Conservation (phyloP, 805 yeast genomes). For the Ascoidea tarda region DNA sequence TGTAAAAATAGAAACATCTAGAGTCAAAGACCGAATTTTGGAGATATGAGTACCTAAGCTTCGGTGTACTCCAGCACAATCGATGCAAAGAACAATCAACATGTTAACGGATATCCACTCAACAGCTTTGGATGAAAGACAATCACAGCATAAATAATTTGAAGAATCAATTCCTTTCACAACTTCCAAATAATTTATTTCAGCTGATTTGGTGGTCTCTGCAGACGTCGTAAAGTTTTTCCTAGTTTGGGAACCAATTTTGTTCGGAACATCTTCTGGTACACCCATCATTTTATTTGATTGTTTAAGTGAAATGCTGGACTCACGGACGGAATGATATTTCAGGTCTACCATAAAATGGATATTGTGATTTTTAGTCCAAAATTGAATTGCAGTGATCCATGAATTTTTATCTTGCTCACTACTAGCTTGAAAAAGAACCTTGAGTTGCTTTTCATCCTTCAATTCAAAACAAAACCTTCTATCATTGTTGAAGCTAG, state of each 20-base stretch:
- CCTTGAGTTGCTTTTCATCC: neutral
- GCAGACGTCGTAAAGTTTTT: no score
- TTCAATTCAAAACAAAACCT: neutral
- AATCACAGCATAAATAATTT: conserved; percentile 66
- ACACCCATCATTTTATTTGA: no score
- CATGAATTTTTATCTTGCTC: neutral
- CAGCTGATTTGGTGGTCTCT: neutral
- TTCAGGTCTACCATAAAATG: neutral
- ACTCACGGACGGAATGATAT: no score
- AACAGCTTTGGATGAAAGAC: conserved; percentile 47
- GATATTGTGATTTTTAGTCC: neutral
- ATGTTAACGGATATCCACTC: conserved; percentile 83
- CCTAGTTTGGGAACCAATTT: no score
- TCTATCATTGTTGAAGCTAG: neutral
- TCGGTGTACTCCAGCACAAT: conserved; percentile 82
- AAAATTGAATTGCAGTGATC: neutral
- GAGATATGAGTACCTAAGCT: conserved; percentile 74
- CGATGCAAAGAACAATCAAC: conserved; percentile 61
- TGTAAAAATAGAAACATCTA: conserved; percentile 45
- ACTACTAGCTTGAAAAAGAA: neutral
- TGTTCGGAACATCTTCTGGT: no score
- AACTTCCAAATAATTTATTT: conserved; percentile 9
- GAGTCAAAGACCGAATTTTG: conserved; percentile 62
- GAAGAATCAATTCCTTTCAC: conserved; percentile 27
- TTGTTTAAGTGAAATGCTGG: no score